Percentiles rank a stretch among this genome's conserved stretches.
Conservation (phyloP, 176 grass and related monocot species). For the Paspalum vaginatum region DNA sequence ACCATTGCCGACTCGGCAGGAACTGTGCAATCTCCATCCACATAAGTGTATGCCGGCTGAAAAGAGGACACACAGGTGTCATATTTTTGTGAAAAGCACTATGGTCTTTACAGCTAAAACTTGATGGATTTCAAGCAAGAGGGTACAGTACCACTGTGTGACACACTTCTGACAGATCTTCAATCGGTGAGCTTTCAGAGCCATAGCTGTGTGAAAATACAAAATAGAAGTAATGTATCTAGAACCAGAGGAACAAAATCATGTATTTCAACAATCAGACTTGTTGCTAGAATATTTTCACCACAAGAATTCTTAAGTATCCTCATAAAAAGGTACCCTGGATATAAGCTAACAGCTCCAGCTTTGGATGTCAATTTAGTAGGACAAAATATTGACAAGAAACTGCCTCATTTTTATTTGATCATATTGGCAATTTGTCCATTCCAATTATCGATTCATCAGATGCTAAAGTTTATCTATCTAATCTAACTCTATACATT, state of each 20-base stretch:
- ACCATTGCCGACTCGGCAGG: slow-evolving; percentile 79
- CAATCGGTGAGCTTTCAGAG: slow-evolving; percentile 81
- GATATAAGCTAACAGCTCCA: not conserved
- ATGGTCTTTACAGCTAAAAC: slow-evolving; percentile 23
- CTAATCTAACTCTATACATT: not conserved
- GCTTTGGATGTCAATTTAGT: not conserved
- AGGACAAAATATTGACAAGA: not conserved
- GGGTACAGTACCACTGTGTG: slow-evolving; percentile 65
- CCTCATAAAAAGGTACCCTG: not conserved
- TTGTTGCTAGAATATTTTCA: not conserved
- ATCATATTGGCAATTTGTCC: not conserved
- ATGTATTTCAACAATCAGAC: not conserved
- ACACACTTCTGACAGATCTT: slow-evolving; percentile 85
- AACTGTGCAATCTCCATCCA: slow-evolving; percentile 95
- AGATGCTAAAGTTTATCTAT: not conserved
- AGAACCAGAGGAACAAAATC: slow-evolving; percentile 4
- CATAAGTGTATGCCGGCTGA: slow-evolving; percentile 82
- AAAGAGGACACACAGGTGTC: slow-evolving; percentile 35
- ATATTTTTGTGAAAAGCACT: slow-evolving; percentile 32
- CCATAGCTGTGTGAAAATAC: slow-evolving; percentile 70
- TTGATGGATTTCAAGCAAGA: slow-evolving; percentile 22
- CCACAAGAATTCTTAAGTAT: not conserved
- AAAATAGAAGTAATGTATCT: slow-evolving; percentile 17
- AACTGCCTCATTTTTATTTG: not conserved
- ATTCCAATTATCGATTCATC: not conserved